These are phyloP conservation scores for Fusarium sp. DNA, from an alignment of 2,329 filamentous ascomycete species.

Conservation along the genomic window DNA sequence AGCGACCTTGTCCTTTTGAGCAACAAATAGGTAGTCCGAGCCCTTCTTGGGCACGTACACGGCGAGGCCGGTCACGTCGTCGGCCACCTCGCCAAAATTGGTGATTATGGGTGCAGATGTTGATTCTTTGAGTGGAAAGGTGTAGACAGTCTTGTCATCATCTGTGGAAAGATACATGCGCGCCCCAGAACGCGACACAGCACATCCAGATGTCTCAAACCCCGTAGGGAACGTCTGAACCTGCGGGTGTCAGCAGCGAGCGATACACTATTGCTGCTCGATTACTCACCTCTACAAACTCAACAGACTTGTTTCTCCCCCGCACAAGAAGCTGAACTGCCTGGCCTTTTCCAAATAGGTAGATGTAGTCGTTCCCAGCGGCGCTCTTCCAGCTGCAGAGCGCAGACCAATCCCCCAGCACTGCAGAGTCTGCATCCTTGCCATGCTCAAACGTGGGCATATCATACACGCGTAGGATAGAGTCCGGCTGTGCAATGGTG, in stretches of 20 bases:
- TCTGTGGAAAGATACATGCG: constrained; percentile 54
- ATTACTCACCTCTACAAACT: constrained; percentile 50
- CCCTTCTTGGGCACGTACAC: constrained; percentile 51
- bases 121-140: constrained; percentile 52
- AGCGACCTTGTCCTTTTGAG: constrained; percentile 50
- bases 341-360: constrained; percentile 55
- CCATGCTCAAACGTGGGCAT: constrained; percentile 46
- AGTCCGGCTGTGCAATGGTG: constrained; percentile 55
- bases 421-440: constrained; percentile 45
- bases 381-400: constrained; percentile 56
- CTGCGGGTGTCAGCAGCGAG: constrained; percentile 28
- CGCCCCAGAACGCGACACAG: constrained; percentile 49
- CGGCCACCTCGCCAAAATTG: constrained; percentile 48
- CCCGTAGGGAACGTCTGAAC: constrained; percentile 55
- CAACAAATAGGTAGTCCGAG: constrained; percentile 55
- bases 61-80: constrained; percentile 54
- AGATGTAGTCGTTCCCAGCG: constrained; percentile 55
- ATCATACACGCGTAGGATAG: constrained; percentile 53
- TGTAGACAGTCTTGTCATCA: constrained; percentile 50
- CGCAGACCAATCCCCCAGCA: constrained; percentile 58
- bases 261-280: accelerated
- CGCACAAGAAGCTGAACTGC: constrained; percentile 52
- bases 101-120: constrained; percentile 49
- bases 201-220: constrained; percentile 56
- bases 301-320: constrained; percentile 38